These are phyloP conservation scores for Colletotrichum sp. DNA, from an alignment of 2,329 filamentous ascomycete genomes.

Conservation along the genomic window DNA sequence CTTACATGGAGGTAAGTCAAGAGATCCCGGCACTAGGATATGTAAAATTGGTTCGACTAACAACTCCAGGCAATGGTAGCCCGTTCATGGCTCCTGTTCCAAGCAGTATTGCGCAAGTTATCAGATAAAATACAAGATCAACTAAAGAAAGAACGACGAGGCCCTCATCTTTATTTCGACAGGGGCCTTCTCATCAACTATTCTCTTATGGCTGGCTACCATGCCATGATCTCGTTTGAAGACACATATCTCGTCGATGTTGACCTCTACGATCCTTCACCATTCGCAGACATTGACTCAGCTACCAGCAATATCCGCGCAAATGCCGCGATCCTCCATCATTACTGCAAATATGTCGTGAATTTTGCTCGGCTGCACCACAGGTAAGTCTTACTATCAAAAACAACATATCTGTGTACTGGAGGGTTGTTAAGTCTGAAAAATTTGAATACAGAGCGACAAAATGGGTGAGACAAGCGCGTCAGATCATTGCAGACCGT, in stretches of 20 bases:
- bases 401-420: background rate
- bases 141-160: background rate
- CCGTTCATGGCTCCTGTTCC: background rate
- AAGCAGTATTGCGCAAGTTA: background rate
- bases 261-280: background rate
- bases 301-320: background rate
- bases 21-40: background rate
- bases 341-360: background rate
- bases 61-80: background rate
- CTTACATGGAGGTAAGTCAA: background rate
- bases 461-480: conserved; percentile 2
- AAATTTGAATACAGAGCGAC: background rate
- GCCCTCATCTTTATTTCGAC: conserved; percentile 1
- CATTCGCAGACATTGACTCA: background rate
- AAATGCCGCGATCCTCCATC: conserved; percentile 9
- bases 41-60: background rate
- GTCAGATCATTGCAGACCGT: background rate
- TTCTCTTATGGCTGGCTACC: background rate
- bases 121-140: background rate
- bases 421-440: background rate
- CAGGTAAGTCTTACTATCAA: background rate
- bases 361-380: background rate
- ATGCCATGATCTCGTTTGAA: background rate
- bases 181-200: background rate
- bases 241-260: background rate